phyloP scores from a whole-genome alignment of 1,284 basidiomycete genomes.

The Coriolopsis trogii region DNA sequence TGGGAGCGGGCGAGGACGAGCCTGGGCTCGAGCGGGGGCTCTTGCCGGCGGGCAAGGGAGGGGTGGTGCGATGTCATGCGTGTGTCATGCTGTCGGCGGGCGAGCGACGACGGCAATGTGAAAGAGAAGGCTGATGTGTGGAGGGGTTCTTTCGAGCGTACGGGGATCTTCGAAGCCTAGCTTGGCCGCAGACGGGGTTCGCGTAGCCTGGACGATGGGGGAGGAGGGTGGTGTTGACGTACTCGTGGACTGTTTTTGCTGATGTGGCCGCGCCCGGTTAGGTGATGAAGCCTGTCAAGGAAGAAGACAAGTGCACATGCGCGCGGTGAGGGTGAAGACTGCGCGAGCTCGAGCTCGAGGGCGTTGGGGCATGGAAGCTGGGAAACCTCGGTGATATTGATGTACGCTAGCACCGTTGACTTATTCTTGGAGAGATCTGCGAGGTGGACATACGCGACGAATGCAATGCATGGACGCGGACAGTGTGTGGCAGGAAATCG shows the following conservation, averaged over 20 bases:
- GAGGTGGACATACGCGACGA: not conserved
- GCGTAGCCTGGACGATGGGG: slow-evolving; percentile 12
- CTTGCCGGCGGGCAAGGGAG: too few species aligned
- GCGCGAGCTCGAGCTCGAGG: not conserved
- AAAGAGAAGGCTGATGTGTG: not conserved
- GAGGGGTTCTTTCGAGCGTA: not conserved
- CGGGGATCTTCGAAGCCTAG: slow-evolving; percentile 8
- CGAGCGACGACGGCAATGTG: not conserved
- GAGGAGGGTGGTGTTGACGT: slow-evolving; percentile 21
- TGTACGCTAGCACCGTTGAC: slow-evolving; percentile 3
- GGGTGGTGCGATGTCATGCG: not conserved
- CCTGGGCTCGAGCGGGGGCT: too few species aligned
- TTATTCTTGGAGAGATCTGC: slow-evolving; percentile 15
- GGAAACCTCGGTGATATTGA: slow-evolving; percentile 22
- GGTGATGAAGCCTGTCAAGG: slow-evolving; percentile 71
- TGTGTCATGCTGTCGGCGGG: not conserved
- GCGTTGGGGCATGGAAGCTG: slow-evolving; percentile 9
- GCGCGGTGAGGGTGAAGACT: slow-evolving; percentile 35
- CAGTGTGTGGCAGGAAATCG: not conserved
- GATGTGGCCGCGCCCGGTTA: slow-evolving; percentile 31
- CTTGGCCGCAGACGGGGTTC: slow-evolving; percentile 10
- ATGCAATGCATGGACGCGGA: not conserved
- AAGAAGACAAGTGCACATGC: slow-evolving; percentile 71
- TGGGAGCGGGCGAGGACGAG: not conserved
- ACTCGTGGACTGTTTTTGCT: slow-evolving; percentile 19